phyloP scores from a whole-genome alignment of 257 asterid species.

The Jacaranda copaia region DNA sequence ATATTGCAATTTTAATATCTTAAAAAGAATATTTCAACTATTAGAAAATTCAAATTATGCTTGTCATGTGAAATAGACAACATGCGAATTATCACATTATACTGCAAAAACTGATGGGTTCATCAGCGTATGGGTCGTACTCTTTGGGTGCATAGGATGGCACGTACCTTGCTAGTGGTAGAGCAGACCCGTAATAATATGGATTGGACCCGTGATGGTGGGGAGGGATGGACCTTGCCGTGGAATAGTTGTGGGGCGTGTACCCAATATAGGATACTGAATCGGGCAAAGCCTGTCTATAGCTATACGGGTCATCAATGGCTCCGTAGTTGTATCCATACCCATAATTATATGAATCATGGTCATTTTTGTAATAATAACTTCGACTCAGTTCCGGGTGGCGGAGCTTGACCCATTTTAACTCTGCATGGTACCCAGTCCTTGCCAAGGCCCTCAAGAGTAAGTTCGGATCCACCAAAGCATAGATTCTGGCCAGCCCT shows the following conservation, averaged over 20 bases:
- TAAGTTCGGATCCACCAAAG: conserved; percentile 58
- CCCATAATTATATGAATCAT: conserved; percentile 24
- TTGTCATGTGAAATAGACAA: not conserved
- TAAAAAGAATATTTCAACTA: not conserved
- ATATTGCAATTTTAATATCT: not conserved
- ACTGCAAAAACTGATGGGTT: conserved; percentile 30
- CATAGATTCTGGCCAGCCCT: conserved; percentile 46
- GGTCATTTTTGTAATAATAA: not conserved
- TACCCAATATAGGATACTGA: not conserved
- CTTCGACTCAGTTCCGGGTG: conserved; percentile 43
- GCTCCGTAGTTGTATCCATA: conserved; percentile 23
- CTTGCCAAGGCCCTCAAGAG: conserved; percentile 51
- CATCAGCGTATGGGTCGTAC: conserved; percentile 36
- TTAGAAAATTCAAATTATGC: not conserved
- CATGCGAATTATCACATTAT: conserved; percentile 10
- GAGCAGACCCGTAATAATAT: conserved; percentile 28
- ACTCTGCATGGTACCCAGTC: conserved; percentile 60
- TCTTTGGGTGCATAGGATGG: conserved; percentile 35
- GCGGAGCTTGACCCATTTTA: conserved; percentile 49
- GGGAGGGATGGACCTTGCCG: conserved; percentile 17
- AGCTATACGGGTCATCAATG: conserved; percentile 33
- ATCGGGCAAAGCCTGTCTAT: conserved; percentile 32
- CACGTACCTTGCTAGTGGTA: conserved; percentile 37
- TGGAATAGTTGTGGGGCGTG: conserved; percentile 7
- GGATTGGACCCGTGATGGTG: conserved; percentile 12